Evolutionary conservation across 2,329 filamentous ascomycete species (phyloP), one percentile per base, ranked within the genome.

Genomic region (Botryosphaeria agaves): DNA sequence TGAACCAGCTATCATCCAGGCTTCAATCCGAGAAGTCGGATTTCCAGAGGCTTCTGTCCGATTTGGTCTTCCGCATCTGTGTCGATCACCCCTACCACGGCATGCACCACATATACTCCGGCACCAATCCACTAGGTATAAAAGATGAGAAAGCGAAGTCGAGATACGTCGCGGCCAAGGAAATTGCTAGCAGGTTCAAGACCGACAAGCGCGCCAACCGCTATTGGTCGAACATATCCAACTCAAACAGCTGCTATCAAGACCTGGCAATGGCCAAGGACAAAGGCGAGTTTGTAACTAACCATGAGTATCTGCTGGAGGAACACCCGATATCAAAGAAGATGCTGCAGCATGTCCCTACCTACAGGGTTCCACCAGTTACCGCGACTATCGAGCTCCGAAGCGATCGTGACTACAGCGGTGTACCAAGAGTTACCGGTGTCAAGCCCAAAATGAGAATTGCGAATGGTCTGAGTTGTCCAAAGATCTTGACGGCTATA

Each of bases 1-100:
- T 93, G 74, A 98, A 94, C 45, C 89, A 99, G 51, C 66, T 98
- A 18, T 87, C 85, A 5, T 98, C 91, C n/a, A 75, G 89, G 5
- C 59, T 98, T 5, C 73, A 92, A 36, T 71, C 80, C 36, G 67
- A 75, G 18, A 54, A 65, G 1, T 67, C 64, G 11, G 48, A 61
- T 0, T 98, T 99, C 45, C 89, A 98, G 45, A 64, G 61, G 24
- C 62, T 87, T 1, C 61, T 99, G 2, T 69, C 72, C 30, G 61
- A 64, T 2, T 59, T 98, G 12, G 74, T 95, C 3, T 72, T 74
- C 44, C 75, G 74, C 6, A 93, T 98, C 32, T 95, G 87, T 46
- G 64, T 69, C 7, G 84, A 98, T 34, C 89, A 99, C 53, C 91
- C 89, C 0, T 93, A 85, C 50, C 91, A 98, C 48, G 84, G 84